Evolutionary conservation across 257 asterid genomes (phyloP).

Genomic region (Lycium barbarum): DNA sequence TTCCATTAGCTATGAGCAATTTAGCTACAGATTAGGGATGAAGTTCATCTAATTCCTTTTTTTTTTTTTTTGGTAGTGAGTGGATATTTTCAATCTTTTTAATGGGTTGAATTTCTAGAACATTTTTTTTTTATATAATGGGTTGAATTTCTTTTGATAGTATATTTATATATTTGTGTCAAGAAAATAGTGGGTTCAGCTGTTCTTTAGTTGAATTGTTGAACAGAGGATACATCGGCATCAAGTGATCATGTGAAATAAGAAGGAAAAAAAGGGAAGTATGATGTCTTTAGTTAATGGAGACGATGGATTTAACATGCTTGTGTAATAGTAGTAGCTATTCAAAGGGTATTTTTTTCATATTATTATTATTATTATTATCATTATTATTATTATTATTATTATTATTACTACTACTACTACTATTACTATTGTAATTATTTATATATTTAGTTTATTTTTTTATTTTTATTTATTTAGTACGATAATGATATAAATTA

Average conservation of each 20-base stretch:
- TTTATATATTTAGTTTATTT: too few relatives aligned
- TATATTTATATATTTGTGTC: neutral
- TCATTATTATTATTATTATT: too few relatives aligned
- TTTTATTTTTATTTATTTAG: too few relatives aligned
- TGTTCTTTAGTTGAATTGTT: neutral
- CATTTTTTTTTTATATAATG: neutral
- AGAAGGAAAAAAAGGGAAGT: neutral
- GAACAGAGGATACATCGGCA: neutral
- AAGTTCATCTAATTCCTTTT: too few relatives aligned
- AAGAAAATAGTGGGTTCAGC: neutral
- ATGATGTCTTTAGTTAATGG: neutral
- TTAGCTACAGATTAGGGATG: too few relatives aligned
- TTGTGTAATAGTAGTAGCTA: conserved; percentile 1
- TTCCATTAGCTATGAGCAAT: too few relatives aligned
- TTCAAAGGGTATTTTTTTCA: neutral
- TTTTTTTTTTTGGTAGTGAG: too few relatives aligned
- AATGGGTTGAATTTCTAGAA: neutral
- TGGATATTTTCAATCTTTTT: neutral
- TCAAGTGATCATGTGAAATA: neutral
- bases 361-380: neutral
- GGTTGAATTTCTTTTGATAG: neutral
- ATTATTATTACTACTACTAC: neutral
- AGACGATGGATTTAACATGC: neutral
- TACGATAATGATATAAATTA: too few relatives aligned
- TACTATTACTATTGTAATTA: too few relatives aligned